A percentile compares a stretch with the other conserved stretches of the same genome.
Conservation (phyloP, 1,284 basidiomycete genomes). For the Pterulicium gracile region DNA sequence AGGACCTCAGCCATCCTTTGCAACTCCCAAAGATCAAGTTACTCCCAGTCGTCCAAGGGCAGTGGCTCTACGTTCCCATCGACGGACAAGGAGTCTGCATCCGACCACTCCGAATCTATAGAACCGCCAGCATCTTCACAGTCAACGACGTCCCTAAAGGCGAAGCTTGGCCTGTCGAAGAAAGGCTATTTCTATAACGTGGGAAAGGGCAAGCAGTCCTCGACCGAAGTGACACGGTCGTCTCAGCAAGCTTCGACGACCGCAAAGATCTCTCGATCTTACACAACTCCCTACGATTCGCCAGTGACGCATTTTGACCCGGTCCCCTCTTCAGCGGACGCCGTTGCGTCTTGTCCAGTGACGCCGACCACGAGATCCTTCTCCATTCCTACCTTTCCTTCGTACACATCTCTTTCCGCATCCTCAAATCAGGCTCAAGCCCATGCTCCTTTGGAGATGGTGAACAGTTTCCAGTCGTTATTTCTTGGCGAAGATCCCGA, state of each 20-base stretch:
- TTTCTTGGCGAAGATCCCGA: too few relatives aligned
- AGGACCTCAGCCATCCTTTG: too few relatives aligned
- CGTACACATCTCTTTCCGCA: background rate
- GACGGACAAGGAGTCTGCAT: too few relatives aligned
- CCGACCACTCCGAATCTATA: too few relatives aligned
- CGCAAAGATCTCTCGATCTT: background rate
- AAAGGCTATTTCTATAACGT: background rate
- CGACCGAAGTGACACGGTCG: background rate
- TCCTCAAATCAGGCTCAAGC: too few relatives aligned
- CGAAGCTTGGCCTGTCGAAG: background rate
- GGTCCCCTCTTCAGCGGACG: background rate
- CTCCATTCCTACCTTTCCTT: background rate
- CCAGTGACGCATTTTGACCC: background rate
- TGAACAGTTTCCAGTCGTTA: too few relatives aligned
- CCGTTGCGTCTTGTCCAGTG: background rate
- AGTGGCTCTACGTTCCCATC: too few relatives aligned
- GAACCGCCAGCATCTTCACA: too few relatives aligned
- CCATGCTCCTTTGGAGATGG: too few relatives aligned
- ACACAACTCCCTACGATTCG: background rate
- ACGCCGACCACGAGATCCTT: background rate
- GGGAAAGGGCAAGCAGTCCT: background rate
- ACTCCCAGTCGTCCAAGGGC: too few relatives aligned
- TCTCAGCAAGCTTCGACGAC: background rate
- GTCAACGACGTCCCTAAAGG: background rate
- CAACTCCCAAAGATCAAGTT: too few relatives aligned